Evolutionary conservation across 805 yeast genomes (phyloP), one percentile per base, ranked within the genome.

Genomic region (Hyphopichia homilentoma): DNA sequence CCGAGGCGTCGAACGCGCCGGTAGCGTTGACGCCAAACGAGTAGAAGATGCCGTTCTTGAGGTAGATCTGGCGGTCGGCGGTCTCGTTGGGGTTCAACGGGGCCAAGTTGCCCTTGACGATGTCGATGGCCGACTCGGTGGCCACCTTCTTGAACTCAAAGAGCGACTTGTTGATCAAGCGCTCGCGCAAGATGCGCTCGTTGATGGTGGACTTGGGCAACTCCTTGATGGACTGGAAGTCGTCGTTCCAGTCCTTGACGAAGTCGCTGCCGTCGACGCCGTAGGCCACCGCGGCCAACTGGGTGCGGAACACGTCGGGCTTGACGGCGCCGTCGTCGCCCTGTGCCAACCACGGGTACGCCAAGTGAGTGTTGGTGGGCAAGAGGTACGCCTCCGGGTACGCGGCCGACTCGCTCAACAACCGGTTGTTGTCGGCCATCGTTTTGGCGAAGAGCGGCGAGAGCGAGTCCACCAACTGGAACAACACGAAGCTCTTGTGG

Each of bases 221-320:
- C 43, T 88, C 96, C 41, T 78, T 75, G 29, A 86, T 70, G 3
- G 86, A 70, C 65, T 93, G 97, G 50, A 79, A 79, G 47, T 93
- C 97, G 44, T 84, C 95, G 55, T 88, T 88, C 84, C 94, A 89
- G 48, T 90, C 96, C 48, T 81, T 81, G 25, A 63, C 58, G 14
- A 61, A 53, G 30, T 73, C 80, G 18, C 74, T 70, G 25, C 80
- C 83, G 42, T 77, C 83, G 16, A 71, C 67, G 23, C 84, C 84
- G 41, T 75, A 73, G 26, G 59, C 47, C 27, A 79, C 60, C 30
- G 65, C 65, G 40, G 59, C 74, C 32, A 70, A 61, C 60, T 84
- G 93, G 21, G 79, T 57, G 42, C 81, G 68, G 16, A 79, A 73
- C 30, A 73, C 48, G 48, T 85, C 94, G 4, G 87, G 76, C 12